Conservation (phyloP, 2,329 filamentous ascomycete species). For the Neofusicoccum kwambonambiense region DNA sequence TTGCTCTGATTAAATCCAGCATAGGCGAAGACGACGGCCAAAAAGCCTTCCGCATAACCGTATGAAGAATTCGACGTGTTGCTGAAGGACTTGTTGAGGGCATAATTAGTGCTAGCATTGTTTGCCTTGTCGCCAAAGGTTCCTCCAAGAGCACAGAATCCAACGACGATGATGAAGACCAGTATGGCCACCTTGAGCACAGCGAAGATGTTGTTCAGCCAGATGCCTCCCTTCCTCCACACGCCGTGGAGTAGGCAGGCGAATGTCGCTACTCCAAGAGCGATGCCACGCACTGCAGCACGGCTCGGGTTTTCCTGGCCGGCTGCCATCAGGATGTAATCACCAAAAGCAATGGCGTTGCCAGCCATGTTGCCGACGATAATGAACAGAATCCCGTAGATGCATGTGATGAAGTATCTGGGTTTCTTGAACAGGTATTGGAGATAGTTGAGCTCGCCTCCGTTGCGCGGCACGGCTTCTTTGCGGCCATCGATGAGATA, state of each 20-base stretch:
- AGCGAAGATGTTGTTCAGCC: constrained; percentile 53
- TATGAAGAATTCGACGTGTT: constrained; percentile 21
- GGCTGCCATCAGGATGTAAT: constrained; percentile 38
- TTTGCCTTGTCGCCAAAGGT: constrained; percentile 17
- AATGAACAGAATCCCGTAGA: constrained; percentile 49
- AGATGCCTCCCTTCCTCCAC: constrained; percentile 52
- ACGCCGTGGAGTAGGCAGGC: constrained; percentile 50
- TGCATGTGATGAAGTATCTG: constrained; percentile 38
- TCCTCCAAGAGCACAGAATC: constrained; percentile 26
- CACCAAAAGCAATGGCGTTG: constrained; percentile 50
- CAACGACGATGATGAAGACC: constrained; percentile 46
- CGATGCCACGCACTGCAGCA: constrained; percentile 47
- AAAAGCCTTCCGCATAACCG: constrained; percentile 41
- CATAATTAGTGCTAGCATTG: constrained; percentile 29
- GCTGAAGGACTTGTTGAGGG: constrained; percentile 25
- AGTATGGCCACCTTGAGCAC: constrained; percentile 51
- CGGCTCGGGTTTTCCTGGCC: constrained; percentile 27
- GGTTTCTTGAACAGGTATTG: constrained; percentile 47
- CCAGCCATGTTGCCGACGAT: constrained; percentile 50
- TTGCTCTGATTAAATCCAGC: constrained; percentile 45
- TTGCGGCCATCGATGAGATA: constrained; percentile 23
- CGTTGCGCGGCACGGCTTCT: constrained; percentile 24
- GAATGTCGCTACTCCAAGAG: constrained; percentile 44
- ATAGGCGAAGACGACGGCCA: constrained; percentile 45
- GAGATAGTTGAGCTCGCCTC: constrained; percentile 33